Evolutionary conservation across 176 grass and related monocot genomes (phyloP).

Genomic region (Avena sativa): DNA sequence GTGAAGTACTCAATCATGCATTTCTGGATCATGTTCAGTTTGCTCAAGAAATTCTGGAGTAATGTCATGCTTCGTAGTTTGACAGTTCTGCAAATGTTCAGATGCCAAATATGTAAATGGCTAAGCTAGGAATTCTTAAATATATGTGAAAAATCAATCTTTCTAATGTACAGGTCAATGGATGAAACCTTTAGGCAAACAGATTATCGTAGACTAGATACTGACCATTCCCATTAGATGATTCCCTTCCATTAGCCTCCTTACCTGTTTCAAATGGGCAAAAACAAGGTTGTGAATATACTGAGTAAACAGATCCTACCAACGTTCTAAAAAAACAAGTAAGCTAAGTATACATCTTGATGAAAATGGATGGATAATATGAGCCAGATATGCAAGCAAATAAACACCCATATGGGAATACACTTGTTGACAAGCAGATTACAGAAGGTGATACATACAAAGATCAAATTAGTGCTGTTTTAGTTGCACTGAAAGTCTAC

Average conservation of each 20-base stretch:
- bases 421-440: conserved; percentile 5
- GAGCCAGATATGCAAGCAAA: conserved; percentile 22
- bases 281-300: conserved; percentile 36
- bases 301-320: conserved; percentile 10
- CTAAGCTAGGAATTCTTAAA: no score
- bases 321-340: conserved; percentile 14
- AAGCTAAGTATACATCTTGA: neutral
- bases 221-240: conserved; percentile 96
- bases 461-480: neutral
- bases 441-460: conserved; percentile 35
- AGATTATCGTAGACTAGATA: conserved; percentile 10
- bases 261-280: conserved; percentile 58
- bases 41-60: no score
- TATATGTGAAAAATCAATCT: no score
- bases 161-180: no score
- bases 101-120: no score
- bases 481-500: neutral
- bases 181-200: conserved; percentile 34
- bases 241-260: conserved; percentile 99
- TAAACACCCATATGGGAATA: conserved; percentile 9
- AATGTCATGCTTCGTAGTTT: no score
- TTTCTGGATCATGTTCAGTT: no score
- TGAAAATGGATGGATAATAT: conserved; percentile 24
- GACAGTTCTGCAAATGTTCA: no score
- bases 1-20: no score